Evolutionary conservation across 345 rosid genomes (phyloP), one percentile per base, ranked within the genome.

Genomic region (Gossypium mustelinum): DNA sequence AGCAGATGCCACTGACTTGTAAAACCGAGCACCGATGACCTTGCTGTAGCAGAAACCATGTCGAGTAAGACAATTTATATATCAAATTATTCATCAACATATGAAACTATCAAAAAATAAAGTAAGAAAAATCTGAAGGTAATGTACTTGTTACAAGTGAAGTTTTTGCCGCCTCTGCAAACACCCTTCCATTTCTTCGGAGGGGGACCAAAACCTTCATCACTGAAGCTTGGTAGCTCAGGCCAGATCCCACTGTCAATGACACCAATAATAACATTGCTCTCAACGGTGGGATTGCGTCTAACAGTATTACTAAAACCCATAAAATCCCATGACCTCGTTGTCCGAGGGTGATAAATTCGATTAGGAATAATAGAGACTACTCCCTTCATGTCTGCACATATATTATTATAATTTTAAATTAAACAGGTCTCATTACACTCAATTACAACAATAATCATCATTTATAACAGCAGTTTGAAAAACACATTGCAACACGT

Each of bases 271-370:
- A 84, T 73, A 9, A 84, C 56, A 72, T 85, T 64, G 68, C 83
- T 81, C 62, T 81, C 84, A 16, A 29, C 10, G 39, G 34, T 55
- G 4, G 27, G 75, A 17, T 73, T 70, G 17, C 76, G 41, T 1
- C 61, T 64, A 0, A 77, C 75, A 1, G 43, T 73, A 7, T 20
- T 73, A 44, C 62, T 70, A 14, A 88, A 55, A 7, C 89, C 92
- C 76, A 88, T 50, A 73, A 88, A 88, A 71, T 84, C 83, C 94
- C 92, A 90, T 1, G 90, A 90, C 63, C 82, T 62, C 56, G 92
- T 85, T 0, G 92, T 88, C 2, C 72, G 86, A 56, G 79, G 84
- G 13, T 85, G 73, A 7, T 69, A 22, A 9, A n/a, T 81, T 25
- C 6, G 75, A 57, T 75, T 87, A 1, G 87, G 90, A 54, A 86